Conservation (phyloP, 148 eudicot genomes). For the Cornus florida region DNA sequence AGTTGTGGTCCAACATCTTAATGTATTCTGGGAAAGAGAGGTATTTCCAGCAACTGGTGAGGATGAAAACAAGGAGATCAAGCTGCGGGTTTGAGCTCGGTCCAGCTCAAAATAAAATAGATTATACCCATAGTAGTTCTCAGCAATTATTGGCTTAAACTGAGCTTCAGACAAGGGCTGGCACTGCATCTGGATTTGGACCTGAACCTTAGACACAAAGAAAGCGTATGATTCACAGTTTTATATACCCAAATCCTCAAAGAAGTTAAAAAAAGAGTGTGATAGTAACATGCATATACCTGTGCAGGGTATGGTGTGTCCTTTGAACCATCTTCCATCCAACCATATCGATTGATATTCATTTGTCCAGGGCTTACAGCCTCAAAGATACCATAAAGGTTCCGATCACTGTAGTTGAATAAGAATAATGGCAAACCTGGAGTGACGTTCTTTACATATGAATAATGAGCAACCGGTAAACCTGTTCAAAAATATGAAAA, state of each 20-base stretch:
- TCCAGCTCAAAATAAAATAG: conserved; percentile 72
- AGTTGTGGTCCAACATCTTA: conserved; percentile 23
- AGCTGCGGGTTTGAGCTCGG: conserved; percentile 35
- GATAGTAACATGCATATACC: conserved; percentile 42
- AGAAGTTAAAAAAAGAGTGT: too few relatives aligned
- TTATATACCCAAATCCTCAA: too few relatives aligned
- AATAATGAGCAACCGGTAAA: conserved; percentile 29
- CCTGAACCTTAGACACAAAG: too few relatives aligned
- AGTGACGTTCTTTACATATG: conserved; percentile 16
- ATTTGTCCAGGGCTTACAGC: conserved; percentile 54
- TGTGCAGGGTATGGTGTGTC: conserved; percentile 63
- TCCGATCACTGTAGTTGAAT: conserved; percentile 69
- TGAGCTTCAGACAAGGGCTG: too few relatives aligned
- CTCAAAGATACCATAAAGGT: conserved; percentile 74
- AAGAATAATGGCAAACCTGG: conserved; percentile 38
- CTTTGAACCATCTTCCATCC: conserved; percentile 51
- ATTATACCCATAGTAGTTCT: conserved; percentile 46
- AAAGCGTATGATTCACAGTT: too few relatives aligned
- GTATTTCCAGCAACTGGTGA: conserved; percentile 27
- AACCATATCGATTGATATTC: conserved; percentile 50
- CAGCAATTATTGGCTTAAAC: conserved; percentile 51
- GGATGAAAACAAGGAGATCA: conserved; percentile 50
- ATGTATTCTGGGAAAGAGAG: conserved; percentile 21
- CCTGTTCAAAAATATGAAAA: conserved; percentile 39
- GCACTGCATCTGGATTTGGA: too few relatives aligned